Percentiles rank a stretch among this genome's conserved stretches.
Evolutionary conservation across 148 eudicot species (phyloP).

Genomic region (Chenopodium formosanum): DNA sequence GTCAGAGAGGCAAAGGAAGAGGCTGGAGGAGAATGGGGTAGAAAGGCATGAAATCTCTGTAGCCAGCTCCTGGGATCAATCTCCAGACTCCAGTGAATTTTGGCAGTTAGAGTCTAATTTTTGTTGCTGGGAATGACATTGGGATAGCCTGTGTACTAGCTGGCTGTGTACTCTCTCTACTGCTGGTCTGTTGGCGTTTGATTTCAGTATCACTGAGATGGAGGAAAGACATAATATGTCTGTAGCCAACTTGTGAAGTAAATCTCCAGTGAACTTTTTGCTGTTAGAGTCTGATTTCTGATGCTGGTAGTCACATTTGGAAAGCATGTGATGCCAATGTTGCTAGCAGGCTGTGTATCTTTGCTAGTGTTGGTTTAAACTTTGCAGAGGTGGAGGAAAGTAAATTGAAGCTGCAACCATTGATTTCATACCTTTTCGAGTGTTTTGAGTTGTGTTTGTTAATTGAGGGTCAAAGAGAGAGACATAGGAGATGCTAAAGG

Average conservation of each 20-base stretch:
- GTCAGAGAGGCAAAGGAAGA: not conserved
- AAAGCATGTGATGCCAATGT: not conserved
- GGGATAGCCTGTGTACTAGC: too few species aligned
- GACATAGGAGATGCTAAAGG: not conserved
- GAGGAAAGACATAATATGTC: not conserved
- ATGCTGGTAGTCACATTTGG: not conserved
- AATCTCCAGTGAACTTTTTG: not conserved
- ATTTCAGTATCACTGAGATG: too few species aligned
- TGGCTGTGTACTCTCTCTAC: too few species aligned
- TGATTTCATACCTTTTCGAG: not conserved
- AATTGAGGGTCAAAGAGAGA: not conserved
- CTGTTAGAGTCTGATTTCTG: not conserved
- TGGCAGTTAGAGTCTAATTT: not conserved
- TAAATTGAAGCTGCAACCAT: not conserved
- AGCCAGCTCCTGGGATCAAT: not conserved
- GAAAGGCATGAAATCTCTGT: not conserved
- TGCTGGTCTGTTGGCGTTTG: too few species aligned
- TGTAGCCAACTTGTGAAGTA: not conserved
- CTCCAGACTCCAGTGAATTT: not conserved
- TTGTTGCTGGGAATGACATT: not conserved
- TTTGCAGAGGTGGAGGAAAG: not conserved
- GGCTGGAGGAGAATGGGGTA: not conserved
- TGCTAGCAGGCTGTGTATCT: not conserved
- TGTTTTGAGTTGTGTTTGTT: not conserved
- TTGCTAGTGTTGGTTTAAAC: not conserved